A percentile compares a stretch with the other conserved stretches of the same genome.
Conservation (phyloP, 208 protist genomes). For the Angomonas deanei region DNA sequence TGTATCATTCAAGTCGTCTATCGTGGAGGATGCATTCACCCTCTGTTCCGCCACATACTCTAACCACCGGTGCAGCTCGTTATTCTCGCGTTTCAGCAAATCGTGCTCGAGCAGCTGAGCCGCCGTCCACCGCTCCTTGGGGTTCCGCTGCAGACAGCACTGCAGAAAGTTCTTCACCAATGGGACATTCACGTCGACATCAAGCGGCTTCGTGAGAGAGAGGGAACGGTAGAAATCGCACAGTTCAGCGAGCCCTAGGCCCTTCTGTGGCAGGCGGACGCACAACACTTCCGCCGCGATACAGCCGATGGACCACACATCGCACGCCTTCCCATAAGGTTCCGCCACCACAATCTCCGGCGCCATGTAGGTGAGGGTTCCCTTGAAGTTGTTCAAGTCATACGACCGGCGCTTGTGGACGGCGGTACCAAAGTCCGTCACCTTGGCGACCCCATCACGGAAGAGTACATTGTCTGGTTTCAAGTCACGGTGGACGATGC, state of each 20-base stretch:
- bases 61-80: constrained; percentile 47
- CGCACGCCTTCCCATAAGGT: constrained; percentile 87
- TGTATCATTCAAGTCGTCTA: not conserved
- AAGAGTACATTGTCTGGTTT: constrained; percentile 87
- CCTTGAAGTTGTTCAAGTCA: constrained; percentile 49
- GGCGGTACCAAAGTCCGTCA: constrained; percentile 82
- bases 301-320: constrained; percentile 94
- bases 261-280: constrained; percentile 46
- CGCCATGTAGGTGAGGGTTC: constrained; percentile 89
- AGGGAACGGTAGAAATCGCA: constrained; percentile 68
- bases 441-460: constrained; percentile 49
- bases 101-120: constrained; percentile 48
- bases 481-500: constrained; percentile 80
- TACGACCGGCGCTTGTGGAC: constrained; percentile 38
- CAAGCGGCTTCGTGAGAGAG: constrained; percentile 26
- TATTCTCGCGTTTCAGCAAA: constrained; percentile 33
- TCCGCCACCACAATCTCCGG: constrained; percentile 86
- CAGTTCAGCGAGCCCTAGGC: constrained; percentile 55
- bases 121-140: constrained; percentile 29
- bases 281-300: constrained; percentile 88
- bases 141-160: constrained; percentile 56
- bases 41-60: constrained; percentile 10
- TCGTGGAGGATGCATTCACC: not conserved
- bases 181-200: constrained; percentile 51
- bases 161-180: constrained; percentile 48